phyloP scores from a whole-genome alignment of 345 rosid species.

The Linum lewisii region DNA sequence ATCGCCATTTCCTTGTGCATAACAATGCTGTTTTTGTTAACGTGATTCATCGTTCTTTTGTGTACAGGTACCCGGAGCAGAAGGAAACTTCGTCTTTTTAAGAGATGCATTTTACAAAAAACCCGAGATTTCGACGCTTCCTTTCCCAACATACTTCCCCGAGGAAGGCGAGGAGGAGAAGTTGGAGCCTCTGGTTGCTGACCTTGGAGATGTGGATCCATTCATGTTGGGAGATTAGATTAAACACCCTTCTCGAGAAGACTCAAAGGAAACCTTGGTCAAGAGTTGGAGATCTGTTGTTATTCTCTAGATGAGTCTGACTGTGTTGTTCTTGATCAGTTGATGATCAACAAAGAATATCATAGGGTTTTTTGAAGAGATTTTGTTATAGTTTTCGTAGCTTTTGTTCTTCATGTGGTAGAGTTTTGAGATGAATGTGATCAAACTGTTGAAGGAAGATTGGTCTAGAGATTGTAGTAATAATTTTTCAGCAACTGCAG shows the following conservation, averaged over 20 bases:
- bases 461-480: too few species aligned
- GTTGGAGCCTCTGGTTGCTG: constrained; percentile 49
- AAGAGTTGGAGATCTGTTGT: not conserved
- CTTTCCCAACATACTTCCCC: constrained; percentile 75
- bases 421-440: too few species aligned
- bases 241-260: too few species aligned
- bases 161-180: constrained; percentile 57
- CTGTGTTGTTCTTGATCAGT: not conserved
- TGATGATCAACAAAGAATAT: too few species aligned
- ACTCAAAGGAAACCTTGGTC: not conserved
- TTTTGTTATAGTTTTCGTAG: too few species aligned
- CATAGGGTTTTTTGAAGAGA: too few species aligned
- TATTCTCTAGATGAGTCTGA: not conserved
- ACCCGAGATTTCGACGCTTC: constrained; percentile 62
- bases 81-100: constrained; percentile 84
- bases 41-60: not conserved
- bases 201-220: constrained; percentile 84
- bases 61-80: constrained; percentile 75
- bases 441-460: too few species aligned
- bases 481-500: too few species aligned
- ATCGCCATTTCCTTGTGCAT: constrained; percentile 3
- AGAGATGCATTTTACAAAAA: constrained; percentile 74
- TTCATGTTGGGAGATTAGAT: constrained; percentile 50
- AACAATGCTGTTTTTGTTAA: not conserved
- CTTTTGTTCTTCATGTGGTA: too few species aligned